Evolutionary conservation across 108 stramenopile species (phyloP).

Genomic region (Craspedostauros australis): DNA sequence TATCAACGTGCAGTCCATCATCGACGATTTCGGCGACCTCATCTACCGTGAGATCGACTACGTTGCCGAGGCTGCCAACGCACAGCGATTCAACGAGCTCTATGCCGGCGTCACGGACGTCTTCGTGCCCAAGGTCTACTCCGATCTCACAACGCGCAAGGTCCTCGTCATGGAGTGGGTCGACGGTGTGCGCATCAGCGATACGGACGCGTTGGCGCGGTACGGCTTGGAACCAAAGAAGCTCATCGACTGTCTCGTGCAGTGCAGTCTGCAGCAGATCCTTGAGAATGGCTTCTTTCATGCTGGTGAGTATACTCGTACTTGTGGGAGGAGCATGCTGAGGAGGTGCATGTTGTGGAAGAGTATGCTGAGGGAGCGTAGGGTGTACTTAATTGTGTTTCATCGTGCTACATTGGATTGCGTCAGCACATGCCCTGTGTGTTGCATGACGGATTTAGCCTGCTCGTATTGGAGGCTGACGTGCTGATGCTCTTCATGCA

Average conservation of each 20-base stretch:
- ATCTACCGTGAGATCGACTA: slow-evolving; percentile 97
- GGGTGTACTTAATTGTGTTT: slow-evolving; percentile 1
- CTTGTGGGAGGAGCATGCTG: background rate
- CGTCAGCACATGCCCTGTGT: background rate
- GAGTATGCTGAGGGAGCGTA: background rate
- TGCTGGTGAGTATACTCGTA: slow-evolving; percentile 20
- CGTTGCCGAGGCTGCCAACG: slow-evolving; percentile 93
- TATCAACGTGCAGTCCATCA: slow-evolving; percentile 84
- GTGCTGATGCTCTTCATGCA: no score
- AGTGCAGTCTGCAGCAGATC: slow-evolving; percentile 89
- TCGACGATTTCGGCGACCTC: slow-evolving; percentile 94
- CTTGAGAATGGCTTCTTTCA: slow-evolving; percentile 89
- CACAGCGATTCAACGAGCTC: slow-evolving; percentile 88
- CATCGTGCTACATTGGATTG: background rate
- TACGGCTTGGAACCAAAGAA: slow-evolving; percentile 67
- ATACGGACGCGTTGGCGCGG: slow-evolving; percentile 50
- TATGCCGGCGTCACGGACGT: slow-evolving; percentile 86
- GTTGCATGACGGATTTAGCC: no score
- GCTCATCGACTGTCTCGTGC: slow-evolving; percentile 91
- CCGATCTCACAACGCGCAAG: slow-evolving; percentile 80
- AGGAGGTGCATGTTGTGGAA: background rate
- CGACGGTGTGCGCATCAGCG: slow-evolving; percentile 84
- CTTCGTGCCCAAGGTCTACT: slow-evolving; percentile 91
- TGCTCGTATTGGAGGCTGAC: no score
- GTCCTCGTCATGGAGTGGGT: slow-evolving; percentile 98